Evolutionary conservation across 106 monocot species (phyloP).

Genomic region (Phalaenopsis aphrodite): DNA sequence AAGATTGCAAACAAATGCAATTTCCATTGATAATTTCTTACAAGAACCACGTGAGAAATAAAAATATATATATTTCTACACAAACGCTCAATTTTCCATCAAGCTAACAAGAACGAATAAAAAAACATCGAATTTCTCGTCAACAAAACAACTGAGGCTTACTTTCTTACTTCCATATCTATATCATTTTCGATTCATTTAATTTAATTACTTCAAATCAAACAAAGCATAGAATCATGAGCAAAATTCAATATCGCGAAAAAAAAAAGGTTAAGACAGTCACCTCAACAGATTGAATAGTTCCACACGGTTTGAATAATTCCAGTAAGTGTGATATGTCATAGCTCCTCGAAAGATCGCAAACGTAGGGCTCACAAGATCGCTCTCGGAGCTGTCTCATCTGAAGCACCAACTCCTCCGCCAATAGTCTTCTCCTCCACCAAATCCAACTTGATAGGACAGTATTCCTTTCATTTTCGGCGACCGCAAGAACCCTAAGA

Average conservation of each 20-base stretch:
- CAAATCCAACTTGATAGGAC: not conserved
- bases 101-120: no score
- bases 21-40: no score
- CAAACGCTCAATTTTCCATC: no score
- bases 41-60: no score
- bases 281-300: conserved; percentile 66
- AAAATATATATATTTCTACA: no score
- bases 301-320: conserved; percentile 56
- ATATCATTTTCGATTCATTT: no score
- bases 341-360: conserved; percentile 74
- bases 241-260: not conserved
- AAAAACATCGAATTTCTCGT: no score
- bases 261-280: not conserved
- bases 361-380: conserved; percentile 73
- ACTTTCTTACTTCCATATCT: no score
- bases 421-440: conserved; percentile 7
- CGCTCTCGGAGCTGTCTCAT: conserved; percentile 11
- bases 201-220: no score
- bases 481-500: not conserved
- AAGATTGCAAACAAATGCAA: no score
- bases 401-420: not conserved
- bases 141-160: no score
- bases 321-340: conserved; percentile 49
- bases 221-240: not conserved
- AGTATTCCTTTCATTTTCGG: not conserved